Conservation (phyloP, 441 rosid species). For the Pelargonium myrrhifolium region DNA sequence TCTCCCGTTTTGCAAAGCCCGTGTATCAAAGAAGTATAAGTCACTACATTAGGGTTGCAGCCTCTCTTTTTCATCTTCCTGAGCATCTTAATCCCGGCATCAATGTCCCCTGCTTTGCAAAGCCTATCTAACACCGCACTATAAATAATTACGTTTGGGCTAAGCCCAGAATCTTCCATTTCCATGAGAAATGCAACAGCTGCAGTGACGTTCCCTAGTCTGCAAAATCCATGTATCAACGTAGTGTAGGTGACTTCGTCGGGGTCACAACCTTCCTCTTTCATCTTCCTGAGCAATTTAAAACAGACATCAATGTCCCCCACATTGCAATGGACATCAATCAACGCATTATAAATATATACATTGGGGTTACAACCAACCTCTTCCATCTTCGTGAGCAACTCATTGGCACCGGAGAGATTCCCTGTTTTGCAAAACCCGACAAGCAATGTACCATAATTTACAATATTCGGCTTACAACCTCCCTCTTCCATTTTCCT, state of each 20-base stretch:
- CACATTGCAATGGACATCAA: slow-evolving; percentile 10
- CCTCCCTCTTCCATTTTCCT: background rate
- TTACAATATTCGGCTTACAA: background rate
- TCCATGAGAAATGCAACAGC: background rate
- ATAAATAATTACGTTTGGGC: background rate
- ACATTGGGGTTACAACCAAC: slow-evolving; percentile 13
- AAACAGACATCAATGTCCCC: slow-evolving; percentile 7
- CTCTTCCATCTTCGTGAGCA: slow-evolving; percentile 10
- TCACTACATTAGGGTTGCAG: background rate
- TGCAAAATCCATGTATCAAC: background rate
- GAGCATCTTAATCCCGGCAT: background rate
- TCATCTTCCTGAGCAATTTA: slow-evolving; percentile 11
- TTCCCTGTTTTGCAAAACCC: background rate
- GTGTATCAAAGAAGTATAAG: background rate
- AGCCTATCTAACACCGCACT: background rate
- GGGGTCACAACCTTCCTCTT: background rate
- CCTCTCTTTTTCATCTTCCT: background rate
- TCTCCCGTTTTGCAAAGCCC: background rate
- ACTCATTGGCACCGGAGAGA: background rate
- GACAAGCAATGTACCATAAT: background rate
- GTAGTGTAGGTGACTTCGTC: background rate
- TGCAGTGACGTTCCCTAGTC: background rate
- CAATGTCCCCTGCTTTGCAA: background rate
- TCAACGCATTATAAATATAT: background rate
- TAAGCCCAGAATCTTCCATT: background rate